Percentiles rank a stretch among this genome's conserved stretches.
phyloP scores from a whole-genome alignment of 495 filamentous ascomycete species.

The Penicillium antarcticum region DNA sequence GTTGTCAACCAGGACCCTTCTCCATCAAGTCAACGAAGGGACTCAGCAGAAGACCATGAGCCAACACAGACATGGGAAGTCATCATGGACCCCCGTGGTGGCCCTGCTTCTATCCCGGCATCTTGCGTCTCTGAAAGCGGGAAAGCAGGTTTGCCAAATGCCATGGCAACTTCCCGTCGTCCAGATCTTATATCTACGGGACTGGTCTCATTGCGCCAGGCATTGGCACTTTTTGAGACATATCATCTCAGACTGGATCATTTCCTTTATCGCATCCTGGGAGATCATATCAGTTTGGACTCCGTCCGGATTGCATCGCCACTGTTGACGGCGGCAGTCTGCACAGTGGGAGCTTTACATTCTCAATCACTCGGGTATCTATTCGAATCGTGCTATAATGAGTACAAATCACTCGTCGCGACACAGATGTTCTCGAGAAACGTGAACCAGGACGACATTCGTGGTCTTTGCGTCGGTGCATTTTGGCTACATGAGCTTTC shows the following conservation, averaged over 20 bases:
- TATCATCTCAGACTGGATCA: slow-evolving; percentile 34
- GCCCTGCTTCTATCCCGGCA: slow-evolving; percentile 29
- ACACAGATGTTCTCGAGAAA: slow-evolving; percentile 18
- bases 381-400: slow-evolving; percentile 26
- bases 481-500: slow-evolving; percentile 37
- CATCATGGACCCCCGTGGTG: slow-evolving; percentile 21
- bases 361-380: slow-evolving; percentile 21
- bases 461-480: slow-evolving; percentile 32
- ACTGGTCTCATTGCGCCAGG: slow-evolving; percentile 18
- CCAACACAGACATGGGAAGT: slow-evolving; percentile 15
- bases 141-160: slow-evolving; percentile 7
- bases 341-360: slow-evolving; percentile 32
- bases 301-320: slow-evolving; percentile 22
- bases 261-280: slow-evolving; percentile 33
- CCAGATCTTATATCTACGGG: slow-evolving; percentile 20
- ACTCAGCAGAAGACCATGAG: neutral
- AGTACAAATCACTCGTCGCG: slow-evolving; percentile 22
- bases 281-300: slow-evolving; percentile 25
- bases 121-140: slow-evolving; percentile 23
- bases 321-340: slow-evolving; percentile 30
- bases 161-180: slow-evolving; percentile 6
- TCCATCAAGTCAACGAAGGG: neutral
- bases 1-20: neutral
- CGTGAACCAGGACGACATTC: slow-evolving; percentile 26
- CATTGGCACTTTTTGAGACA: slow-evolving; percentile 22